Conservation (phyloP, 192 early-diverging fungal species). For the Gamsiella multidivaricata region DNA sequence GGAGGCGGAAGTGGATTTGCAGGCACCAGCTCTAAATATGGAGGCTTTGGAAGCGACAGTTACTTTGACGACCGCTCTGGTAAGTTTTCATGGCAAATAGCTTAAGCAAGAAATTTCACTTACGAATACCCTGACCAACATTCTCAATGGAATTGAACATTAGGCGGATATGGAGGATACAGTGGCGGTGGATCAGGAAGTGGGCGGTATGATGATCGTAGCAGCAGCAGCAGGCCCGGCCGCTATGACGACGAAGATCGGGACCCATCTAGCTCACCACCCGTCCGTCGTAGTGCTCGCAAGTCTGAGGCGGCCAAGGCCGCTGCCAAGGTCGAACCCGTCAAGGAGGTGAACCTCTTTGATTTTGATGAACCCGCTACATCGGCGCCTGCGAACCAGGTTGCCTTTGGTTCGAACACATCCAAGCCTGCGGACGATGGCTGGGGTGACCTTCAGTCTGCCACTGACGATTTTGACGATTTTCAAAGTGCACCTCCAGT, state of each 20-base stretch:
- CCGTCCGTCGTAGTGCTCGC: conserved; percentile 41
- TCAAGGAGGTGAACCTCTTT: conserved; percentile 71
- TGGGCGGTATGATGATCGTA: conserved; percentile 37
- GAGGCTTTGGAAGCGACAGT: conserved; percentile 76
- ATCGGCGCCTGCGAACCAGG: conserved; percentile 20
- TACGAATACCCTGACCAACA: background rate
- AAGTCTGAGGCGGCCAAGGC: conserved; percentile 32
- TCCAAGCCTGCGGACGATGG: conserved; percentile 34
- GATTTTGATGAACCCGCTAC: conserved; percentile 70
- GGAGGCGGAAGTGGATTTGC: conserved; percentile 49
- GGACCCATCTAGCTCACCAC: conserved; percentile 24
- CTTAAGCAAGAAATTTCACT: too few species aligned
- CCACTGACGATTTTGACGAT: conserved; percentile 72
- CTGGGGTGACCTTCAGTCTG: conserved; percentile 26
- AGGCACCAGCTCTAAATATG: conserved; percentile 57
- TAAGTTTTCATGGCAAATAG: conserved; percentile 5
- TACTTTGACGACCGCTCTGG: conserved; percentile 42
- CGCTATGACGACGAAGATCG: conserved; percentile 53
- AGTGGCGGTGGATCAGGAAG: conserved; percentile 35
- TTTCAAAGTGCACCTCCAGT: conserved; percentile 69
- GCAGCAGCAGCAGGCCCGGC: conserved; percentile 47
- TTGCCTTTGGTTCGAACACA: conserved; percentile 40
- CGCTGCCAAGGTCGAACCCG: conserved; percentile 39
- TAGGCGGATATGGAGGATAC: conserved; percentile 32
- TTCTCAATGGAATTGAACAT: background rate